Evolutionary conservation across 768 basidiomycete genomes (phyloP), one percentile per base, ranked within the genome.

Genomic region (Boletellus ananas): DNA sequence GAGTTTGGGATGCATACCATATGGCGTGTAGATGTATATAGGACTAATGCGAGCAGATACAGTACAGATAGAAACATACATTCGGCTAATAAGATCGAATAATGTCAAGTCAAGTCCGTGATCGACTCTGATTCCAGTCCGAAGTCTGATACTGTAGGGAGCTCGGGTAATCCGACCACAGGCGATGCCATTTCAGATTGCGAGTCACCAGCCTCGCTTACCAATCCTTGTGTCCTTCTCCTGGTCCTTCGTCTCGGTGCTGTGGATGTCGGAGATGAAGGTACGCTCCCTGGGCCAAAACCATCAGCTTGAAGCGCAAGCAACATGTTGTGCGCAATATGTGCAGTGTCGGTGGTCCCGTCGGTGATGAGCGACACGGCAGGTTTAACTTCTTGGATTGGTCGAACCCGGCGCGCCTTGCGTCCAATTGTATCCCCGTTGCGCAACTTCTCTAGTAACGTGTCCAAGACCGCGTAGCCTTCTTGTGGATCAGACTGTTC

Each of bases 241-340:
- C 71, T 62, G 21, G 52, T 6, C 34, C 60, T 61, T 37, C 70
- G 58, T 55, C 65, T 64, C 35, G 60, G 53, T 42, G 59, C 56
- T 23, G 71, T 55, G 29, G 70, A 59, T 16, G 76, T 73, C n/a
- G 81, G 78, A 9, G 83, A 76, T 16, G 73, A 67, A 11, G 81
- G 73, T 10, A 69, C 64, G 49, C 79, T 70, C 12, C 67, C 50
- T 1, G 65, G 58, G 21, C 56, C 71, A 64, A 88, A 88, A 0
- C 85, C 88, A 54, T 84, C 79, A 6, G 84, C 79, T 64, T 91
- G 77, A 25, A 92, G 74, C 34, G 76, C 79, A 7, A 85, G 85
- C 47, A 92, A 65, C 85, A 93, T 87, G 56, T 85, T 81, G 45
- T 79, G 79, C 4, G 90, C 90, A 42, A 80, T 70, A 51, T 83